Percentiles rank a stretch among this genome's conserved stretches.
phyloP scores from a whole-genome alignment of 768 basidiomycete species.

The Amanita pseudoporphyria region DNA sequence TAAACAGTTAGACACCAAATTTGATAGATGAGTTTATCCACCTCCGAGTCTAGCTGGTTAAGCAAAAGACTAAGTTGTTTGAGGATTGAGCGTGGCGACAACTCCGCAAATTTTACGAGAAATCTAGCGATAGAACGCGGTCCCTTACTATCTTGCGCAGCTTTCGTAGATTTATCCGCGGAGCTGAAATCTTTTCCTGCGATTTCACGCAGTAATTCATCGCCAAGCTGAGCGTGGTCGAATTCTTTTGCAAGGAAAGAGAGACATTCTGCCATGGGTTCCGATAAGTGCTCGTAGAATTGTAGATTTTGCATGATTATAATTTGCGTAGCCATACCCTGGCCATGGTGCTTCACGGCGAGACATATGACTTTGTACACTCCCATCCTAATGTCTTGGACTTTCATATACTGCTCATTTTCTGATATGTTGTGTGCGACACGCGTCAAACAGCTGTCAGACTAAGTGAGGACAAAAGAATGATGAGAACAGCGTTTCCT shows the following conservation, averaged over 20 bases:
- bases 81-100: constrained; percentile 68
- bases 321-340: constrained; percentile 77
- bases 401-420: constrained; percentile 84
- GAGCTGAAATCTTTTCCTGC: constrained; percentile 60
- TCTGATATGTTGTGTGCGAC: constrained; percentile 85
- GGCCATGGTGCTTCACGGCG: constrained; percentile 86
- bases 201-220: constrained; percentile 87
- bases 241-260: constrained; percentile 73
- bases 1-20: background rate
- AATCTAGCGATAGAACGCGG: constrained; percentile 82
- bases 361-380: constrained; percentile 85
- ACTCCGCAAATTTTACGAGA: constrained; percentile 70
- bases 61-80: constrained; percentile 86
- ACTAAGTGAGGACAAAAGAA: background rate
- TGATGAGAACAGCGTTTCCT: constrained; percentile 9
- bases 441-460: constrained; percentile 68
- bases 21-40: constrained; percentile 20
- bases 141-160: constrained; percentile 74
- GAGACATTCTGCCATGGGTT: constrained; percentile 89
- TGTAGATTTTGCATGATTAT: constrained; percentile 87
- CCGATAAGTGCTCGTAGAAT: constrained; percentile 90
- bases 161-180: background rate
- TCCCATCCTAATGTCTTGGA: constrained; percentile 53
- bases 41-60: constrained; percentile 88
- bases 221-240: constrained; percentile 81